These are phyloP conservation scores for Chaetoceros muelleri DNA, from an alignment of 108 stramenopile species.

Conservation along the genomic window DNA sequence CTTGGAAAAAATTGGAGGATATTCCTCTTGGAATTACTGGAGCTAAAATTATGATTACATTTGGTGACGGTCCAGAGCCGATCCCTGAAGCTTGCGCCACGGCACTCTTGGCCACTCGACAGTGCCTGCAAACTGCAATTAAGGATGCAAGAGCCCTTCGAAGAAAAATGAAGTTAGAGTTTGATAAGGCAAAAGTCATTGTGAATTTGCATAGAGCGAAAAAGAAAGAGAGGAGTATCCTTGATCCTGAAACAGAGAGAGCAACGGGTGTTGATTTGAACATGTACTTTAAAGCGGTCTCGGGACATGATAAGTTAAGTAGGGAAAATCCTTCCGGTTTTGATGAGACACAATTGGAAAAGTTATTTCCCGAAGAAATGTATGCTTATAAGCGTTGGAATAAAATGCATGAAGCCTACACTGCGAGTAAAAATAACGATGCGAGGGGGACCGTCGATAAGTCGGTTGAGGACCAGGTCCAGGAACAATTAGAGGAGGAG, in stretches of 20 bases:
- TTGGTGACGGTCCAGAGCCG: conserved; percentile 65
- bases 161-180: conserved; percentile 20
- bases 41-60: conserved; percentile 63
- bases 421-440: conserved; percentile 15
- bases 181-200: conserved; percentile 11
- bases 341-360: conserved; percentile 39
- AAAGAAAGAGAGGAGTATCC: not conserved
- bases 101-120: conserved; percentile 50
- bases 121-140: conserved; percentile 43
- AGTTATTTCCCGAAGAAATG: conserved; percentile 76
- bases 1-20: conserved; percentile 18
- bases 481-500: conserved; percentile 10
- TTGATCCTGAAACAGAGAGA: conserved; percentile 5
- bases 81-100: conserved; percentile 32
- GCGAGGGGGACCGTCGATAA: conserved; percentile 3
- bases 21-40: conserved; percentile 68
- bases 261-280: conserved; percentile 19
- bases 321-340: conserved; percentile 50
- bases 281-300: conserved; percentile 42
- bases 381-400: conserved; percentile 66
- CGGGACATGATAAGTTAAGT: conserved; percentile 25
- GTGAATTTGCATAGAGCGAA: not conserved
- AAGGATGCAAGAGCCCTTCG: conserved; percentile 66
- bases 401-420: conserved; percentile 54
- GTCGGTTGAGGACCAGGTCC: not conserved